Evolutionary conservation across 2,329 filamentous ascomycete genomes (phyloP).

Genomic region (Alternaria ventricosa): DNA sequence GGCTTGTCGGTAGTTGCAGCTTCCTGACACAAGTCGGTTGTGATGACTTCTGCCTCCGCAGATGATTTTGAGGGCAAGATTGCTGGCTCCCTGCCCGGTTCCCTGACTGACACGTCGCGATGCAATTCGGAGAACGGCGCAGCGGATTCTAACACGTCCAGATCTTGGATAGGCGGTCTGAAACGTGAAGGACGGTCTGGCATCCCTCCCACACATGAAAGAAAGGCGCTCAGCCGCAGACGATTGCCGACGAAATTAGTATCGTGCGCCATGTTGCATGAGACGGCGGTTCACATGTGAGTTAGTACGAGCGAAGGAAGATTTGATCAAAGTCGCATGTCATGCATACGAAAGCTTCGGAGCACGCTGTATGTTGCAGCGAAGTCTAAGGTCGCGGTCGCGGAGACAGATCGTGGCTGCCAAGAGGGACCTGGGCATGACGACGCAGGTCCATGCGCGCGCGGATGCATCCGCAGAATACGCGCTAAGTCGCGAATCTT

Average conservation of each 20-base stretch:
- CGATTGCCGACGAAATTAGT: conserved; percentile 32
- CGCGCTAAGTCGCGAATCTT: conserved; percentile 10
- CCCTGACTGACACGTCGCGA: neutral
- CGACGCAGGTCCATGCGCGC: neutral
- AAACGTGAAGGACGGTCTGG: conserved; percentile 35
- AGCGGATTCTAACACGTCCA: neutral
- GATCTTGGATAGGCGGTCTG: conserved; percentile 8
- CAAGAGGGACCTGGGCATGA: conserved; percentile 24
- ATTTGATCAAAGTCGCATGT: neutral
- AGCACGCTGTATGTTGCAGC: neutral
- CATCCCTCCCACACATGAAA: conserved; percentile 28
- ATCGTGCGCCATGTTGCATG: conserved; percentile 25
- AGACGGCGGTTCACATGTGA: neutral
- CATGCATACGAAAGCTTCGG: neutral
- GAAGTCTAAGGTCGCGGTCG: neutral
- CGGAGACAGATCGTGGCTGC: conserved; percentile 10
- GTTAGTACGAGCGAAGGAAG: neutral
- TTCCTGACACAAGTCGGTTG: neutral
- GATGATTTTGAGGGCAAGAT: neutral
- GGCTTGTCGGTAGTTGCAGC: neutral
- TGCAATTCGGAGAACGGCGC: neutral
- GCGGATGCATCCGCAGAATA: conserved; percentile 5
- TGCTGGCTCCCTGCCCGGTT: neutral
- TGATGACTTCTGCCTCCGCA: neutral
- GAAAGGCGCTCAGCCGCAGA: conserved; percentile 34